Conservation (phyloP, 495 filamentous ascomycete genomes). For the Penicillium salamii region DNA sequence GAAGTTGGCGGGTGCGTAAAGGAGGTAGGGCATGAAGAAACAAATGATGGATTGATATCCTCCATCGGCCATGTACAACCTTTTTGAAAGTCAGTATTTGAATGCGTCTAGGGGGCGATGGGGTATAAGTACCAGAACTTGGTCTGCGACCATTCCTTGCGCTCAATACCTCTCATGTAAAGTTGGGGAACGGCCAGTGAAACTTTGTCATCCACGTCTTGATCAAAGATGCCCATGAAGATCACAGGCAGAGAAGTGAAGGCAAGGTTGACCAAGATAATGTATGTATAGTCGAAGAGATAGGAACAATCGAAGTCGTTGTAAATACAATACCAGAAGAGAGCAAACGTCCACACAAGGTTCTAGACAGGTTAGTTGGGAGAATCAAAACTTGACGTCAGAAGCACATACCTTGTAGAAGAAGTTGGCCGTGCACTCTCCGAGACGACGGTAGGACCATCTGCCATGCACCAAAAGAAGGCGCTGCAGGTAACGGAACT, state of each 20-base stretch:
- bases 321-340: slow-evolving; percentile 98
- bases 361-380: slow-evolving; percentile 54
- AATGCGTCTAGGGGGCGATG: neutral
- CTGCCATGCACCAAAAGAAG: slow-evolving; percentile 93
- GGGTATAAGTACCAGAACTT: slow-evolving; percentile 81
- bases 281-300: slow-evolving; percentile 96
- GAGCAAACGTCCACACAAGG: slow-evolving; percentile 93
- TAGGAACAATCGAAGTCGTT: slow-evolving; percentile 95
- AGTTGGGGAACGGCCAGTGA: slow-evolving; percentile 93
- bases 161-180: slow-evolving; percentile 93
- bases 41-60: slow-evolving; percentile 89
- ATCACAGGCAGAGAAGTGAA: slow-evolving; percentile 97
- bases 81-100: slow-evolving; percentile 44
- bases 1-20: slow-evolving; percentile 67
- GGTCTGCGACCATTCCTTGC: slow-evolving; percentile 91
- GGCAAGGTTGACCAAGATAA: slow-evolving; percentile 90
- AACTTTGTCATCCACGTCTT: slow-evolving; percentile 92
- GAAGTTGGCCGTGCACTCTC: slow-evolving; percentile 95
- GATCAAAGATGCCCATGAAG: slow-evolving; percentile 95
- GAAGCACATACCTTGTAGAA: slow-evolving; percentile 80
- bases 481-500: slow-evolving; percentile 91
- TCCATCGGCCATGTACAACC: slow-evolving; percentile 94
- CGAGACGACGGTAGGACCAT: slow-evolving; percentile 92
- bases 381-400: neutral
- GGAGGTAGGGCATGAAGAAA: slow-evolving; percentile 87